Evolutionary conservation across 305 asterid species (phyloP), one percentile per base, ranked within the genome.

Genomic region (Rubia peregrina): DNA sequence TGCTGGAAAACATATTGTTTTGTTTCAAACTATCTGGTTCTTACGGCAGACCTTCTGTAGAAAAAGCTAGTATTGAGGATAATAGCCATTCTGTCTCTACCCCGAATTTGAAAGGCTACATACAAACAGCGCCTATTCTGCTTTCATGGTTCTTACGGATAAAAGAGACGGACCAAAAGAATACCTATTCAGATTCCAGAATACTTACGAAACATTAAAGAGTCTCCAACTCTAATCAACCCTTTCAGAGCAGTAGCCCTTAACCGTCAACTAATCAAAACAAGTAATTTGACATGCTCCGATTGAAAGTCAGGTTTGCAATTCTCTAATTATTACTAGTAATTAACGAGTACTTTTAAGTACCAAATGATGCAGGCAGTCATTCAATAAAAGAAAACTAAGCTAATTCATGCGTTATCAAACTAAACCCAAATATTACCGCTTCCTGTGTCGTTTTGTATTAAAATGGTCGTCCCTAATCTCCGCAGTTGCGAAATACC

Each of bases 401-500:
- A 42, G 19, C 40, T 68, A 5, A 51, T 51, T 61, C 26, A 46
- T 11, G 53, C 6, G 14, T 46, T 33, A 36, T 19, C n/a, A 51
- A 69, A 36, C 59, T 4, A 55, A 69, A 30, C 9, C 12, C 8
- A 41, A 17, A 30, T 13, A 69, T 74, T 80, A 93, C 98, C 93
- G 96, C 78, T 85, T 91, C 80, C 53, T 89, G 75, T 89, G 98
- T 55, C 79, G 79, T 69, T 91, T 91, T 71, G 90, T 83, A 83
- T 85, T 89, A 86, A 91, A 89, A 82, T 91, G 97, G 6, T 89
- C 93, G 64, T 91, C 95, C 84, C 95, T 85, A 80, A 88, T 91
- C 7, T 85, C 60, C 71, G 78, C 82, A 65, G 79, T 88, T 5
- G 95, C 87, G 57, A 89, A 89, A 80, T 82, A 89, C 33, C 96